Percentiles rank a stretch among this genome's conserved stretches.
Conservation (phyloP, 306 rosid genomes). For the Medicago lupulina region DNA sequence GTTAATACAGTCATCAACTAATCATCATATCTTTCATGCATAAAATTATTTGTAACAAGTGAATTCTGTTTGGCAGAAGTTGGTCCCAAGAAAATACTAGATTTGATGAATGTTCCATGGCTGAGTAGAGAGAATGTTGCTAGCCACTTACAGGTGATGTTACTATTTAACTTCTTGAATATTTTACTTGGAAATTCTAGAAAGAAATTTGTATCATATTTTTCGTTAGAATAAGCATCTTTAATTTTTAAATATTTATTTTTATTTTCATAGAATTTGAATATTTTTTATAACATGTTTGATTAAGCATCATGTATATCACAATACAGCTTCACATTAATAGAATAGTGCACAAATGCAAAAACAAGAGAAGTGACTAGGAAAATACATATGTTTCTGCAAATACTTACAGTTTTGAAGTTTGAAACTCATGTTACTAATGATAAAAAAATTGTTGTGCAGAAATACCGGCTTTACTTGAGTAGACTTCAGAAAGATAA, state of each 20-base stretch:
- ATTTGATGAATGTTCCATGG: constrained; percentile 95
- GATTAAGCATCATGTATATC: constrained; percentile 12
- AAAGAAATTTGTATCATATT: constrained; percentile 33
- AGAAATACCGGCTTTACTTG: constrained; percentile 97
- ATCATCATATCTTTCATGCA: constrained; percentile 23
- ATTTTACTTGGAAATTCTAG: constrained; percentile 4
- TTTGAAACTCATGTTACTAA: constrained; percentile 2
- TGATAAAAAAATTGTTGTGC: constrained; percentile 42
- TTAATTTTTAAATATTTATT: constrained; percentile 22
- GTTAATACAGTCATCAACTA: constrained; percentile 43
- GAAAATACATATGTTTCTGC: background rate
- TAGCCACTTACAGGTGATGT: constrained; percentile 89
- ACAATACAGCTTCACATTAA: constrained; percentile 29
- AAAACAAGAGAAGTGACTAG: background rate
- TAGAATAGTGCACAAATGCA: background rate
- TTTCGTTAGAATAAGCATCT: constrained; percentile 30
- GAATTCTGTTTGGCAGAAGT: constrained; percentile 84
- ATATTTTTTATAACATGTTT: background rate
- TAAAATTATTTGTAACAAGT: constrained; percentile 50
- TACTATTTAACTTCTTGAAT: constrained; percentile 11
- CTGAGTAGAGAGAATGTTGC: constrained; percentile 95
- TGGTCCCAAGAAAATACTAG: constrained; percentile 95
- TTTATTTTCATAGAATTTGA: background rate
- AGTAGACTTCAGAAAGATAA: constrained; percentile 83
- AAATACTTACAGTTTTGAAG: constrained; percentile 26